A percentile compares a stretch with the other conserved stretches of the same genome.
Evolutionary conservation across 2,329 filamentous ascomycete genomes (phyloP).

Genomic region (Penicillium sp.): DNA sequence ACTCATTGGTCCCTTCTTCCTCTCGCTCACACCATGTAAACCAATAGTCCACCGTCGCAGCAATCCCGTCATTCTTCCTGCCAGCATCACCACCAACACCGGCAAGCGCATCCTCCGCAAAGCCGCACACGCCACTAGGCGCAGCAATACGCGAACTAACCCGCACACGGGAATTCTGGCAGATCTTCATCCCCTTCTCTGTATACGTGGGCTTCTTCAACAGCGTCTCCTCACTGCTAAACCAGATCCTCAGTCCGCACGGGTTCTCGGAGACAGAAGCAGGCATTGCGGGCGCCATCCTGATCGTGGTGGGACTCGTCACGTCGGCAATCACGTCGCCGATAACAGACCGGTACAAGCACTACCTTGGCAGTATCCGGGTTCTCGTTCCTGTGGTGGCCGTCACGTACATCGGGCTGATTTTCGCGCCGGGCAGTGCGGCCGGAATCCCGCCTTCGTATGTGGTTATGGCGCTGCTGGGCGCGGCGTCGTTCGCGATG

Average conservation of each 20-base stretch:
- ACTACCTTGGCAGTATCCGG: slow-evolving; percentile 71
- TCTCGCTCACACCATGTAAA: not conserved
- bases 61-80: slow-evolving; percentile 77
- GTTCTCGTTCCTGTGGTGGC: slow-evolving; percentile 71
- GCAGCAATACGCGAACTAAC: slow-evolving; percentile 55
- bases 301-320: slow-evolving; percentile 85
- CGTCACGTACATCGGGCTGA: slow-evolving; percentile 69
- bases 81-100: slow-evolving; percentile 74
- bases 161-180: slow-evolving; percentile 68
- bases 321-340: slow-evolving; percentile 73
- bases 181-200: slow-evolving; percentile 75
- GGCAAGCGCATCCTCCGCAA: slow-evolving; percentile 64
- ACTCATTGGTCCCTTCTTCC: not conserved
- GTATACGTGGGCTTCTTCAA: slow-evolving; percentile 94
- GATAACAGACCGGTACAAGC: slow-evolving; percentile 79
- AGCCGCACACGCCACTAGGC: slow-evolving; percentile 52
- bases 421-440: slow-evolving; percentile 71
- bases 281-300: slow-evolving; percentile 81
- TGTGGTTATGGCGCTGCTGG: slow-evolving; percentile 70
- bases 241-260: slow-evolving; percentile 85
- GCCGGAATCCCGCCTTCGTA: slow-evolving; percentile 58
- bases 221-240: slow-evolving; percentile 79
- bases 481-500: slow-evolving; percentile 74
- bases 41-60: slow-evolving; percentile 58
- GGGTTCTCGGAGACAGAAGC: slow-evolving; percentile 79